Percentiles rank a stretch among this genome's conserved stretches.
These are phyloP conservation scores for Plantago lanceolata DNA, from an alignment of 305 asterid species.

Conservation along the genomic window DNA sequence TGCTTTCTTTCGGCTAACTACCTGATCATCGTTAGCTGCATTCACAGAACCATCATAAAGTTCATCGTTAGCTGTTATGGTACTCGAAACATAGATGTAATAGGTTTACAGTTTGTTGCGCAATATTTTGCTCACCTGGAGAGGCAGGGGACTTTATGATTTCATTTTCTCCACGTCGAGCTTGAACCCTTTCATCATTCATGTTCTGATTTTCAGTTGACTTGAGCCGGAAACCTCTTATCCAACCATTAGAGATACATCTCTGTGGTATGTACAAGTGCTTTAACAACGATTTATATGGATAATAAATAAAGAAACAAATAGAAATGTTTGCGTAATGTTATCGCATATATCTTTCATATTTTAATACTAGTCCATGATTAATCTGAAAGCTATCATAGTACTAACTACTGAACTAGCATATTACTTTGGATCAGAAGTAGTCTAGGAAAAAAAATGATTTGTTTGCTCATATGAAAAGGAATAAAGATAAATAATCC, in stretches of 20 bases:
- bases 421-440: too few relatives aligned
- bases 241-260: constrained; percentile 17
- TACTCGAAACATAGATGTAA: background rate
- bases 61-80: background rate
- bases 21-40: constrained; percentile 1
- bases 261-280: constrained; percentile 20
- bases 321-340: background rate
- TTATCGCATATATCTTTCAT: background rate
- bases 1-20: too few relatives aligned
- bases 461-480: background rate
- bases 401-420: too few relatives aligned
- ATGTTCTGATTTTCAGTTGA: background rate
- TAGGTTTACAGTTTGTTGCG: background rate
- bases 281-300: too few relatives aligned
- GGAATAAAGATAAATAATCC: background rate
- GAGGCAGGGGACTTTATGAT: background rate
- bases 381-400: too few relatives aligned
- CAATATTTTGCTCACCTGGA: background rate
- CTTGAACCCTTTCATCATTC: background rate
- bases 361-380: background rate
- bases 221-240: constrained; percentile 20
- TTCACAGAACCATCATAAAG: background rate
- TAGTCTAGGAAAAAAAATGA: background rate
- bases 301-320: background rate
- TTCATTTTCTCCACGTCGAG: background rate